Percentiles rank a stretch among this genome's conserved stretches.
Evolutionary conservation across 2,329 filamentous ascomycete genomes (phyloP).

Genomic region (Fusarium sp.): DNA sequence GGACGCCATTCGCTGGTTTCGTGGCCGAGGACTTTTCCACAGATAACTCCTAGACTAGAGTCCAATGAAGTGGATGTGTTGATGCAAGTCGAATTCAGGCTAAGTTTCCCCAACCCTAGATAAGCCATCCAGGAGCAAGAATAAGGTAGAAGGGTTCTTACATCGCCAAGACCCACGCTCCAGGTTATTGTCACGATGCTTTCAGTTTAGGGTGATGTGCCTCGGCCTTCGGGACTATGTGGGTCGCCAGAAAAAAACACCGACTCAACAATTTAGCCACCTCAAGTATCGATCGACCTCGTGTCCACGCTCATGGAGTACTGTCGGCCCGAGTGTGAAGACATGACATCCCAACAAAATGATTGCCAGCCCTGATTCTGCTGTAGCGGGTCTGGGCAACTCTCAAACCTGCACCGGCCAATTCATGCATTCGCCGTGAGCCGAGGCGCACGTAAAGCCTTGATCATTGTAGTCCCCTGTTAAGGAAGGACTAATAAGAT

Average conservation of each 20-base stretch:
- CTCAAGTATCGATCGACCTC: no score
- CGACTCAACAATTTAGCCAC: neutral
- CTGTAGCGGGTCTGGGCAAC: no score
- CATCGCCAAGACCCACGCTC: neutral
- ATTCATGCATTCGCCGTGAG: no score
- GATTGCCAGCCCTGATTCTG: no score
- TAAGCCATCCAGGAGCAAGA: neutral
- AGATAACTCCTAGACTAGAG: neutral
- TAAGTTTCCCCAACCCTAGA: neutral
- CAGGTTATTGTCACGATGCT: neutral
- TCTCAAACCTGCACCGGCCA: no score
- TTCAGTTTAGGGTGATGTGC: neutral
- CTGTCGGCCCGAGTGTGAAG: no score
- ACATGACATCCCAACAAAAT: no score
- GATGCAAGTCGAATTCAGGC: neutral
- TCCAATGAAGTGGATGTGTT: neutral
- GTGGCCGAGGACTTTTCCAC: neutral
- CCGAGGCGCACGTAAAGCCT: no score
- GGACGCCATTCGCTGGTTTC: neutral
- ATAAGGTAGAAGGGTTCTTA: neutral
- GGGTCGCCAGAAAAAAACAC: neutral
- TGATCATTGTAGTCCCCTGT: no score
- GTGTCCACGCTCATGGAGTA: no score
- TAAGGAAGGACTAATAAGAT: no score
- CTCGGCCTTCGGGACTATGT: neutral